phyloP scores from a whole-genome alignment of 2,329 filamentous ascomycete species.

The Cladosporium sphaerospermum region DNA sequence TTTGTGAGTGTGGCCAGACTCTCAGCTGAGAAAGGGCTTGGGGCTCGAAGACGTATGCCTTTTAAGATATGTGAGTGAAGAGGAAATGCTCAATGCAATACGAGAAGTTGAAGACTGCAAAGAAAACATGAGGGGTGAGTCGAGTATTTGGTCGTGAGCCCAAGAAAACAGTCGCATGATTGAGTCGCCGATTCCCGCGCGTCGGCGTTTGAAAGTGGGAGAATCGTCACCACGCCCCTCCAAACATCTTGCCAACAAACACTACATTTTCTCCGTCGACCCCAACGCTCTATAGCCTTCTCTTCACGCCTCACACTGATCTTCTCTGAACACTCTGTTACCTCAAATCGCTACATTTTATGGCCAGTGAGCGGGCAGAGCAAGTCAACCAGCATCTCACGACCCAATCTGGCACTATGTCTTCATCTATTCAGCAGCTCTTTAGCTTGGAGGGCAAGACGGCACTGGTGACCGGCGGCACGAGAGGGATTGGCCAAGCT shows the following conservation, averaged over 20 bases:
- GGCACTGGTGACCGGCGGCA: conserved; percentile 45
- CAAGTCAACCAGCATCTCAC: conserved; percentile 1
- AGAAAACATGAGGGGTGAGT: no score
- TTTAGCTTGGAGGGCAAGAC: conserved; percentile 47
- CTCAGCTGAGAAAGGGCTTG: no score
- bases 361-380: conserved; percentile 5
- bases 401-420: conserved; percentile 1
- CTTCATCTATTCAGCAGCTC: conserved; percentile 34
- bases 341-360: background rate
- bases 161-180: no score
- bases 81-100: no score
- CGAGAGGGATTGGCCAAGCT: conserved; percentile 45
- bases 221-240: conserved; percentile 4
- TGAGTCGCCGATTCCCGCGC: no score
- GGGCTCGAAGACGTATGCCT: no score
- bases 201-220: conserved; percentile 10
- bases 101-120: no score
- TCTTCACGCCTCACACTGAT: background rate
- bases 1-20: background rate
- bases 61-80: no score
- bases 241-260: background rate
- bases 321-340: no score
- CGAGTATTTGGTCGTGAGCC: no score
- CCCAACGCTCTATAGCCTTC: background rate
- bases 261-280: background rate